These are phyloP conservation scores for Russula foetens DNA, from an alignment of 768 basidiomycete species.

Conservation along the genomic window DNA sequence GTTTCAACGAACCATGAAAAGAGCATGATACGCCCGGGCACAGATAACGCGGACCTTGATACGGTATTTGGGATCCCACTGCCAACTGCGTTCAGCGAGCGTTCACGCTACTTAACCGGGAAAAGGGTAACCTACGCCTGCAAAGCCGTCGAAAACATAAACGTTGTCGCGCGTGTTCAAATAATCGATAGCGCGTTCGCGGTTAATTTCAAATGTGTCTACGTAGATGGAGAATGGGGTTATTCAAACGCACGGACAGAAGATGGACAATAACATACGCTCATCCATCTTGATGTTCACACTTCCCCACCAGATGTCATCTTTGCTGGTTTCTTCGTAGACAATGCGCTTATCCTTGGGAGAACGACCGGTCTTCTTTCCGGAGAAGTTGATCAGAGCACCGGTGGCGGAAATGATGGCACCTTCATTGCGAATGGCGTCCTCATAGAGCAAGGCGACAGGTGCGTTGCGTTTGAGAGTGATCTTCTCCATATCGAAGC, in stretches of 20 bases:
- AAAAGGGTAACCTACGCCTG: conserved; percentile 53
- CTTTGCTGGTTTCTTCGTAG: conserved; percentile 92
- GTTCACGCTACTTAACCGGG: neutral
- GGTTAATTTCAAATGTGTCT: conserved; percentile 99
- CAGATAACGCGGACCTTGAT: conserved; percentile 99
- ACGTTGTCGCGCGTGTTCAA: conserved; percentile 98
- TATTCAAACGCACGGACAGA: neutral
- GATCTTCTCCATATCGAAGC: conserved; percentile 98
- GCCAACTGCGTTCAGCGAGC: conserved; percentile 1
- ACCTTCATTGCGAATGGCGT: conserved; percentile 96
- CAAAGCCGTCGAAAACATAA: conserved; percentile 94
- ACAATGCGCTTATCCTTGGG: conserved; percentile 99
- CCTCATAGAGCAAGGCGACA: conserved; percentile 88
- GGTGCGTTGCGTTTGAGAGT: conserved; percentile 92
- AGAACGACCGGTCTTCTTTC: conserved; percentile 96
- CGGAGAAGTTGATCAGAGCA: conserved; percentile 98
- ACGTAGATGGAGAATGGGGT: conserved; percentile 3
- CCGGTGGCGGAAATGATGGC: conserved; percentile 96
- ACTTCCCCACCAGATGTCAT: conserved; percentile 98
- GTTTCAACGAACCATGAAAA: conserved; percentile 78
- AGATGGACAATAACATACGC: conserved; percentile 42
- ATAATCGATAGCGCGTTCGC: conserved; percentile 98
- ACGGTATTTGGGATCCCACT: conserved; percentile 99
- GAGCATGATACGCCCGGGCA: conserved; percentile 94
- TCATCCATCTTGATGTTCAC: conserved; percentile 99